phyloP scores from a whole-genome alignment of 176 grass and related monocot species.

The Musa acuminata region DNA sequence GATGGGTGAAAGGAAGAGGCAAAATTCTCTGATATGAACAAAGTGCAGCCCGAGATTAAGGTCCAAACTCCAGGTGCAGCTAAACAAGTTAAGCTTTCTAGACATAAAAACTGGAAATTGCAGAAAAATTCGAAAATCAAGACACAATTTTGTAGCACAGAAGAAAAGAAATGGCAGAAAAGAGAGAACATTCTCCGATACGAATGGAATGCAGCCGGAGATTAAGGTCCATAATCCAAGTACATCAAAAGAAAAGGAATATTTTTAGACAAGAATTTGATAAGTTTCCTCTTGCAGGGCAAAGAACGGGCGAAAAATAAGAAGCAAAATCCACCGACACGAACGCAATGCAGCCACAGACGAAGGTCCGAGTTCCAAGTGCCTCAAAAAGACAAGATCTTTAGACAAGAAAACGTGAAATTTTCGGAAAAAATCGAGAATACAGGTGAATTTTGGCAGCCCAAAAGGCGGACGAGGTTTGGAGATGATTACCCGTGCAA shows the following conservation, averaged over 20 bases:
- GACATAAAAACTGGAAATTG: background rate
- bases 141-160: background rate
- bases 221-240: background rate
- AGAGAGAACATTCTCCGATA: background rate
- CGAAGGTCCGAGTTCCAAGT: background rate
- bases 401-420: background rate
- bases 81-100: background rate
- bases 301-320: background rate
- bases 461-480: background rate
- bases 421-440: background rate
- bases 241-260: background rate
- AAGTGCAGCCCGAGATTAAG: background rate
- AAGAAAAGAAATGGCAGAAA: background rate
- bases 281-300: background rate
- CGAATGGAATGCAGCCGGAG: background rate
- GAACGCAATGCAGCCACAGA: background rate
- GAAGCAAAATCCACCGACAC: background rate
- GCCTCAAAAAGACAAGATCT: background rate
- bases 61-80: background rate
- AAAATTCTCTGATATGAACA: background rate
- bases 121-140: background rate
- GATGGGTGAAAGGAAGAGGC: background rate
- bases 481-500: background rate
- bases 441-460: background rate
- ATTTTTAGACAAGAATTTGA: background rate